Base-by-base conservation (phyloP, 73 alveolate species). In the Paramecium bursaria region DNA sequence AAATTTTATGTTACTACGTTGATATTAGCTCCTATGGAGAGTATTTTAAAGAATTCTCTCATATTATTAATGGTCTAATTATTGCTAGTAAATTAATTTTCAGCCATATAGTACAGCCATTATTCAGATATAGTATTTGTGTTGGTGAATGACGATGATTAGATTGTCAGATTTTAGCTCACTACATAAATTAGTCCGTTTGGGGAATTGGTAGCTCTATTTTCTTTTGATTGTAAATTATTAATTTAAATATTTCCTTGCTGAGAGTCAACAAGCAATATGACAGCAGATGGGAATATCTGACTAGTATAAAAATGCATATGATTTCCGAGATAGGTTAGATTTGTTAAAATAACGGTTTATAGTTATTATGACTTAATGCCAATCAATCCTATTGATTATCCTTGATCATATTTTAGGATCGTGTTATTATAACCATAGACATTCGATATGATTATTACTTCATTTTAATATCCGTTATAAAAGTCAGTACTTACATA, bases 281-380 rank as follows among this genome's bases (percentile, higher is more conserved):
- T 42, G 33, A 30, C 33, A 31, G 33, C 76, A 1, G 76, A 57
- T 2, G 76, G 50, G 17, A 50, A 50, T 9, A 30, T 9, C 33
- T 27, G 35, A 14, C 55, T 39, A 25, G 17, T 67, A 30, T 19
- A 67, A 2, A 25, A 25, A 57, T 57, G 76, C 2, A 57, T 15
- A 29, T 57, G 76, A 57, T 57, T 57, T 26, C 76, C 76, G 17
- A 57, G 13, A 57, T 30, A 57, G 1, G 25, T 30, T 57, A 57
- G 33, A 57, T 57, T 22, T 7, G n/a, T 11, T 27, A 57, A 13
- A 11, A 27, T 1, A 2, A 57, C 13, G 2, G 4, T 30, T 57
- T 57, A 29, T 27, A 13, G 13, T 57, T 57, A 11, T 1, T 48
- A 19, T 57, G 76, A 57, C 21, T 57, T 50, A 30, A 57, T 57